Percentiles rank a stretch among this genome's conserved stretches.
phyloP scores from a whole-genome alignment of 352 stramenopile genomes.

The Globisporangium yorkense region DNA sequence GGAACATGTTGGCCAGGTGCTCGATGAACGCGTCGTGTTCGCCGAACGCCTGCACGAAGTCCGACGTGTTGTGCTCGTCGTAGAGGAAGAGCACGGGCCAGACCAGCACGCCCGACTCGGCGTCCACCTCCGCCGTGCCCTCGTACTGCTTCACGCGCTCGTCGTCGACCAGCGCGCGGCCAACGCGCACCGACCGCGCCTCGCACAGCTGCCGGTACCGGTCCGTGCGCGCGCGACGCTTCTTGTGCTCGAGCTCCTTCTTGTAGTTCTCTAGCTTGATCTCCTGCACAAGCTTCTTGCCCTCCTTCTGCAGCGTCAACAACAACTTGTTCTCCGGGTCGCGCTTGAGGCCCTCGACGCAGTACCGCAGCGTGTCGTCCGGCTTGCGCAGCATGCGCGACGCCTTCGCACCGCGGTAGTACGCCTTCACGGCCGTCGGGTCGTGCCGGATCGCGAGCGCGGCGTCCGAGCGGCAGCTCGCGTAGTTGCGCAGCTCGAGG shows the following conservation, averaged over 20 bases:
- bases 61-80: constrained; percentile 77
- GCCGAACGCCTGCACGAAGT: constrained; percentile 79
- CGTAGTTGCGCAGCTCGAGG: constrained; percentile 84
- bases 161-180: constrained; percentile 69
- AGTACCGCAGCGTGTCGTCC: constrained; percentile 78
- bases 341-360: constrained; percentile 59
- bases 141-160: constrained; percentile 79
- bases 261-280: constrained; percentile 56
- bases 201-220: constrained; percentile 77
- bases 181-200: constrained; percentile 57
- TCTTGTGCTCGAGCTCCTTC: constrained; percentile 62
- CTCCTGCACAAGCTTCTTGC: constrained; percentile 51
- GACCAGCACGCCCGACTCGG: constrained; percentile 50
- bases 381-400: constrained; percentile 74
- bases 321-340: constrained; percentile 79
- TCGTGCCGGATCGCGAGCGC: constrained; percentile 68
- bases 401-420: constrained; percentile 81
- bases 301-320: constrained; percentile 61
- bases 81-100: constrained; percentile 86
- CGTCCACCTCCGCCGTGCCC: constrained; percentile 71
- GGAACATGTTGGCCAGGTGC: constrained; percentile 88
- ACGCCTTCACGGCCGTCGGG: constrained; percentile 72
- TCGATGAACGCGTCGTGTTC: constrained; percentile 80
- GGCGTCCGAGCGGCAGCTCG: constrained; percentile 73
- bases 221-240: constrained; percentile 54